Conservation (phyloP, 1,284 basidiomycete genomes). For the Cryptococcus floricola region DNA sequence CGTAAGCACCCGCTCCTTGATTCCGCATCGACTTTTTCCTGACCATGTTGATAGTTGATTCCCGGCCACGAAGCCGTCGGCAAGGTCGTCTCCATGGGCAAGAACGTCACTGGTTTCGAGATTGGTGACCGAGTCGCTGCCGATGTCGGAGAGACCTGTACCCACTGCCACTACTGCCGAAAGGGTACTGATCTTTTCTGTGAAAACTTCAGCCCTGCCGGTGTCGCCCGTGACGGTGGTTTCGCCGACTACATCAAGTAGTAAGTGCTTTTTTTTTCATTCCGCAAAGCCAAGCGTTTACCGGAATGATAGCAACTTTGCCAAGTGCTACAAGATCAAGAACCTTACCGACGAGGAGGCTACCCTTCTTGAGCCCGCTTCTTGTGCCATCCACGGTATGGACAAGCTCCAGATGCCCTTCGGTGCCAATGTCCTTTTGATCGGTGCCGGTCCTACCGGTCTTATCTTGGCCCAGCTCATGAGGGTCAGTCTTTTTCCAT, state of each 20-base stretch:
- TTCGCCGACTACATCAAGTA: constrained; percentile 80
- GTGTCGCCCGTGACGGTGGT: constrained; percentile 73
- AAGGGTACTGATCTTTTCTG: constrained; percentile 69
- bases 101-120: constrained; percentile 62
- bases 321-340: constrained; percentile 76
- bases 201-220: constrained; percentile 71
- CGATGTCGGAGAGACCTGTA: constrained; percentile 61
- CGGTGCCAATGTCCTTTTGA: constrained; percentile 70
- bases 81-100: constrained; percentile 62
- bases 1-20: constrained; percentile 17
- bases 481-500: constrained; percentile 49
- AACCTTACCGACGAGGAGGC: constrained; percentile 84
- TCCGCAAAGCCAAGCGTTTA: neutral
- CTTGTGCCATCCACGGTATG: constrained; percentile 81
- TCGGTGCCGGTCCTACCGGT: constrained; percentile 63
- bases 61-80: constrained; percentile 80
- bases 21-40: constrained; percentile 13
- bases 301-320: constrained; percentile 48
- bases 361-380: constrained; percentile 79
- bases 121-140: constrained; percentile 75
- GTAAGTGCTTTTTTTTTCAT: constrained; percentile 51
- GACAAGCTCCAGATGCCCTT: constrained; percentile 75
- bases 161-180: constrained; percentile 75
- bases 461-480: constrained; percentile 79
- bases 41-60: constrained; percentile 56